Evolutionary conservation across 2,329 filamentous ascomycete genomes (phyloP).

Genomic region (Helotiales sp.): DNA sequence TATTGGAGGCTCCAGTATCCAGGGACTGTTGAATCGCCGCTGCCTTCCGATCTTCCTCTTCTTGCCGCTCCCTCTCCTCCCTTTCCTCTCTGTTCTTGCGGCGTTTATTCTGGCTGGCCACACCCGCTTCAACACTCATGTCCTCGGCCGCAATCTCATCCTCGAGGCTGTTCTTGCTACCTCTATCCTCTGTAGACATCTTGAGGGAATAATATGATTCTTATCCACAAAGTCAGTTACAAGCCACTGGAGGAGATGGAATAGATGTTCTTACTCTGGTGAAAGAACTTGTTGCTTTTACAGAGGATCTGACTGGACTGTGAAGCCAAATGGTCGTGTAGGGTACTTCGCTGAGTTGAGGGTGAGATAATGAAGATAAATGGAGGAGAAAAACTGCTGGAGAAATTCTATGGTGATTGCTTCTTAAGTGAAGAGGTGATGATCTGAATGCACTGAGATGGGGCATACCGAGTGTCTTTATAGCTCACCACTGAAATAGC

Average conservation of each 20-base stretch:
- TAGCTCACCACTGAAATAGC: background rate
- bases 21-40: conserved; percentile 2
- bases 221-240: background rate
- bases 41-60: conserved; percentile 4
- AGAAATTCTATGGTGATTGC: background rate
- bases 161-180: conserved; percentile 1
- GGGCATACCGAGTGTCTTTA: background rate
- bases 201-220: background rate
- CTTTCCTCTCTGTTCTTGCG: background rate
- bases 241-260: background rate
- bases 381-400: background rate
- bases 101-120: conserved; percentile 1
- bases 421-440: background rate
- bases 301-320: background rate
- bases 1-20: background rate
- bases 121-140: background rate
- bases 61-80: background rate
- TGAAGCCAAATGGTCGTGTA: background rate
- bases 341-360: background rate
- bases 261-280: background rate
- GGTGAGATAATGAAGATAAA: background rate
- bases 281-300: background rate
- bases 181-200: background rate
- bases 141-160: conserved; percentile 7
- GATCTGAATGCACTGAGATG: background rate